Base-by-base conservation (phyloP, 2,329 filamentous ascomycete genomes). In the Xylariaceae sp. region DNA sequence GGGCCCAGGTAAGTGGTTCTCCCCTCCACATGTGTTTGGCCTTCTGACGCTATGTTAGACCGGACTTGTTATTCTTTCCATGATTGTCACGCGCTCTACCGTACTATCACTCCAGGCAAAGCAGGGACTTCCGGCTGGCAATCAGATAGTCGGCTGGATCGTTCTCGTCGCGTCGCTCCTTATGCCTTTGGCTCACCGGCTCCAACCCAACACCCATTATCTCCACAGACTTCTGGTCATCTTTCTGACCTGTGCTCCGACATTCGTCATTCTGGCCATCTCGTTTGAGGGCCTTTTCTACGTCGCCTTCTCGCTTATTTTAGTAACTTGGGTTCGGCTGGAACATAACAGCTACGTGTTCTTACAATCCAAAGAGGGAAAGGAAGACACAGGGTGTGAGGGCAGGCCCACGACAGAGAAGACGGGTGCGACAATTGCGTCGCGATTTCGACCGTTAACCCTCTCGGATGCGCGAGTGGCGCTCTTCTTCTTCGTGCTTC, bases 271-370 rank as follows among this genome's bases (percentile, higher is more conserved):
- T 55, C 77, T 98, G 35, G 94, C 89, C 6, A 96, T 97, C 52
- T 96, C 90, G 1, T 98, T 94, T 65, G 92, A 98, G 63, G 90
- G 90, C 0, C 73, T 98, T 2, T 98, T 98, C 62, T 98, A 97
- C 63, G 78, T 96, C 43, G 80, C 83, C 9, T 98, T 96, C 63
- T 88, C 82, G 56, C 69, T 84, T 38, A 85, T 83, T 15, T 68
- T 98, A 4, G 72, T 95, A 36, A 81, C 82, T 39, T 98, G 92
- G 92, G 86, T 96, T 23, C 80, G 82, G n/a, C 73, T 98, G 1
- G 92, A 98, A 61, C 85, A 94, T 59, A 79, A 78, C 39, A 76
- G 90, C 34, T 80, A 83, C 55, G 58, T 63, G 13, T 71, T 62
- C 53, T 64, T 59, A 18, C 54, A 51, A 46, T 42, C 57, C 38